Percentiles rank a stretch among this genome's conserved stretches.
phyloP scores from a whole-genome alignment of 176 grass and related monocot genomes.

The Carex littledalei region DNA sequence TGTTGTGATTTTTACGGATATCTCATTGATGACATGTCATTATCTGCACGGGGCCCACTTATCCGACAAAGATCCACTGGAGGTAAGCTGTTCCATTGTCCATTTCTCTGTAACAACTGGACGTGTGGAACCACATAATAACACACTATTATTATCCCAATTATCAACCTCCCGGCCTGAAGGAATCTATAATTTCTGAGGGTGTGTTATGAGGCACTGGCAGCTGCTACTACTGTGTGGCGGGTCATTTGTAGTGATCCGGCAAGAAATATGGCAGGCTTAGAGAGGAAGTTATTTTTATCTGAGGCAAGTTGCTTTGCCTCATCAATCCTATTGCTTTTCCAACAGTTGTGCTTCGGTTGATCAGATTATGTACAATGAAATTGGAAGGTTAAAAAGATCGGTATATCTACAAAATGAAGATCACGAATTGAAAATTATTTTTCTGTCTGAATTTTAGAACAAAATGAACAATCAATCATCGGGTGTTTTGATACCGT shows the following conservation, averaged over 20 bases:
- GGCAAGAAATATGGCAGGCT: too few relatives aligned
- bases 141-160: constrained; percentile 9
- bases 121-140: constrained; percentile 8
- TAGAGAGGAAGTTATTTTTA: not conserved
- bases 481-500: not conserved
- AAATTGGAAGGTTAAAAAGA: not conserved
- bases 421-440: not conserved
- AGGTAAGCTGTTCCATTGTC: constrained; percentile 12
- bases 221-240: not conserved
- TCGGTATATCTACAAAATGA: not conserved
- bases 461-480: not conserved
- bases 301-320: not conserved
- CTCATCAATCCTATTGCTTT: not conserved
- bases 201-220: not conserved
- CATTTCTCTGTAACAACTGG: constrained; percentile 19
- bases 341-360: not conserved
- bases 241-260: not conserved
- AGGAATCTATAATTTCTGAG: not conserved
- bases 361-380: not conserved
- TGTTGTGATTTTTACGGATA: not conserved
- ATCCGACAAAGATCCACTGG: constrained; percentile 29
- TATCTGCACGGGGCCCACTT: not conserved
- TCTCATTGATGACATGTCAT: constrained; percentile 24
- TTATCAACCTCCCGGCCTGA: not conserved
- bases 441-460: not conserved